Percentiles rank a stretch among this genome's conserved stretches.
Conservation (phyloP, 2,329 filamentous ascomycete species). For the Xylariaceae sp. region DNA sequence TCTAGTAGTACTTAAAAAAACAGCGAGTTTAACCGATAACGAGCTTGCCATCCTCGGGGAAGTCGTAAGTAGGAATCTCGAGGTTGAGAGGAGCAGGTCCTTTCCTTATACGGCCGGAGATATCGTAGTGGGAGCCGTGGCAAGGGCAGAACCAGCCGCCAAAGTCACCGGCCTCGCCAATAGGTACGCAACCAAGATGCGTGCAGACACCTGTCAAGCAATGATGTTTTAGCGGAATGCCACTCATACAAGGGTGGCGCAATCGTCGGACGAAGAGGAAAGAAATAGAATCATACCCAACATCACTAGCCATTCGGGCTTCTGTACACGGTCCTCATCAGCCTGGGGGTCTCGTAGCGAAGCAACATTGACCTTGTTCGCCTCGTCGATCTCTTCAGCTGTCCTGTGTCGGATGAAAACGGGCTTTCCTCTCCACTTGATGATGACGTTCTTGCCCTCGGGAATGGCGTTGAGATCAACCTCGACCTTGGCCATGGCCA, state of each 20-base stretch:
- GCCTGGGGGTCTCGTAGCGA: constrained; percentile 84
- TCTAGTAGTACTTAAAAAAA: constrained; percentile 32
- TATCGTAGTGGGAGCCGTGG: constrained; percentile 99
- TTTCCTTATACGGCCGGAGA: constrained; percentile 96
- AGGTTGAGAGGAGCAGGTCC: constrained; percentile 96
- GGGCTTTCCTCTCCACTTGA: constrained; percentile 99
- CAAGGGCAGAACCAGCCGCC: constrained; percentile 99
- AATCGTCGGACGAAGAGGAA: background rate
- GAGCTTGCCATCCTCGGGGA: constrained; percentile 82
- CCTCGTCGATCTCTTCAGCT: constrained; percentile 85
- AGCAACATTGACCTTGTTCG: constrained; percentile 79
- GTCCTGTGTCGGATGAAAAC: constrained; percentile 99
- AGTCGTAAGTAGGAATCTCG: constrained; percentile 88
- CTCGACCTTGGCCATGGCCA: constrained; percentile 99
- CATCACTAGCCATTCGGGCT: constrained; percentile 99
- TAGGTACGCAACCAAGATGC: constrained; percentile 97
- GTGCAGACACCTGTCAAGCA: constrained; percentile 78
- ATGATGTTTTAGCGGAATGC: background rate
- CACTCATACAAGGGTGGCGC: background rate
- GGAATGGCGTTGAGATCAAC: constrained; percentile 88
- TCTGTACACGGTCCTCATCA: constrained; percentile 91
- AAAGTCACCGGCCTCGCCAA: constrained; percentile 95
- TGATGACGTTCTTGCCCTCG: constrained; percentile 99
- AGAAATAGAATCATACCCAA: constrained; percentile 57
- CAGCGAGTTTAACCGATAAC: constrained; percentile 72